These are phyloP conservation scores for Pyrrhoderma lamaoense DNA, from an alignment of 1,284 basidiomycete genomes.

Conservation along the genomic window DNA sequence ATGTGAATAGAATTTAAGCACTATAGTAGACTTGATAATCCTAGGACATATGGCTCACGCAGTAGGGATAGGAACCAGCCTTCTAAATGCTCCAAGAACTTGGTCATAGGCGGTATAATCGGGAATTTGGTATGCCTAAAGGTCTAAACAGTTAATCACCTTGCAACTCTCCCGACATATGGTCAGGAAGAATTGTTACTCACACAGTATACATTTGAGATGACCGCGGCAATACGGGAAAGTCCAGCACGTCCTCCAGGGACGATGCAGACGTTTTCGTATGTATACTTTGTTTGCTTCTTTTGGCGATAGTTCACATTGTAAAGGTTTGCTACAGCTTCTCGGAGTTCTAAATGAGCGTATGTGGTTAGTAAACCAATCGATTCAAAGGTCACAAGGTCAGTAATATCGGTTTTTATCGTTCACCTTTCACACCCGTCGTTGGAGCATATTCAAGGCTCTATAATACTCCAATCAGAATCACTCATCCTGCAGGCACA, in stretches of 20 bases:
- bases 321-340: conserved; percentile 81
- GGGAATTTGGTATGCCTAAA: conserved; percentile 73
- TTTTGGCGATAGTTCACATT: conserved; percentile 81
- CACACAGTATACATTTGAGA: conserved; percentile 77
- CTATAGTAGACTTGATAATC: conserved; percentile 11
- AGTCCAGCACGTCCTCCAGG: conserved; percentile 87
- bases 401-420: neutral
- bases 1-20: neutral
- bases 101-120: conserved; percentile 87
- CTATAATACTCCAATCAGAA: neutral
- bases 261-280: conserved; percentile 87
- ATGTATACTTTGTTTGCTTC: conserved; percentile 78
- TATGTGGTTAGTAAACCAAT: conserved; percentile 18
- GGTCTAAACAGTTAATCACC: neutral
- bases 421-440: conserved; percentile 74
- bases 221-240: conserved; percentile 84
- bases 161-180: neutral
- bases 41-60: conserved; percentile 63
- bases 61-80: conserved; percentile 85
- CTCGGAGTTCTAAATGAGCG: conserved; percentile 35
- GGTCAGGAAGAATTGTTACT: conserved; percentile 21
- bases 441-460: conserved; percentile 92
- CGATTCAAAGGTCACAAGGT: conserved; percentile 13
- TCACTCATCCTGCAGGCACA: neutral
- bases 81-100: conserved; percentile 81